Evolutionary conservation across 2,329 filamentous ascomycete species (phyloP).

Genomic region (Neonectria punicea): DNA sequence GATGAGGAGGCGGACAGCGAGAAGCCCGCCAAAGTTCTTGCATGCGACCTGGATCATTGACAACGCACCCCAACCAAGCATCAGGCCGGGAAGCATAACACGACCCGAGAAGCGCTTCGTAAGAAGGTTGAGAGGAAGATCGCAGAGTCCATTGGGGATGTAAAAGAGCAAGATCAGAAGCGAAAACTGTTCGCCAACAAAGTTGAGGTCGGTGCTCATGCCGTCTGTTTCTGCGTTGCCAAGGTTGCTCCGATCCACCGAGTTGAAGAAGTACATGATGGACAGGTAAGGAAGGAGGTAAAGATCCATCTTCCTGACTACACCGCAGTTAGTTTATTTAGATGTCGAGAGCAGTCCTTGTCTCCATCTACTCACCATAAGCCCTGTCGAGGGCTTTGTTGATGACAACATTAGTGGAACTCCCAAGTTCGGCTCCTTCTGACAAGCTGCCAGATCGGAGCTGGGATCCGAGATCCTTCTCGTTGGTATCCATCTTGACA

Average conservation of each 20-base stretch:
- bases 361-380: not conserved
- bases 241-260: constrained; percentile 53
- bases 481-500: constrained; percentile 9
- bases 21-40: constrained; percentile 57
- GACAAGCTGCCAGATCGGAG: constrained; percentile 3
- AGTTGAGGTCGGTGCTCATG: constrained; percentile 50
- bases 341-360: not conserved
- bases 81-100: constrained; percentile 49
- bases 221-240: constrained; percentile 63
- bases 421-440: constrained; percentile 10
- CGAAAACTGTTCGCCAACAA: constrained; percentile 55
- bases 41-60: constrained; percentile 56
- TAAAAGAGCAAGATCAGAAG: constrained; percentile 61
- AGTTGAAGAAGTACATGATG: constrained; percentile 46
- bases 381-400: constrained; percentile 19
- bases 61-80: constrained; percentile 57
- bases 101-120: constrained; percentile 56
- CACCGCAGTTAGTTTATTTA: not conserved
- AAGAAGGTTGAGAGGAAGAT: constrained; percentile 60
- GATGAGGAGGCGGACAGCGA: constrained; percentile 56
- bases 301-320: constrained; percentile 52
- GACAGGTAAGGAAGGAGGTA: constrained; percentile 56
- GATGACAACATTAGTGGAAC: constrained; percentile 14
- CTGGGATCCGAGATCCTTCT: constrained; percentile 7
- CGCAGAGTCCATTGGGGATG: constrained; percentile 60